Evolutionary conservation across 2,329 filamentous ascomycete species (phyloP), one percentile per base, ranked within the genome.

Genomic region (Aspergillus luchuensis): DNA sequence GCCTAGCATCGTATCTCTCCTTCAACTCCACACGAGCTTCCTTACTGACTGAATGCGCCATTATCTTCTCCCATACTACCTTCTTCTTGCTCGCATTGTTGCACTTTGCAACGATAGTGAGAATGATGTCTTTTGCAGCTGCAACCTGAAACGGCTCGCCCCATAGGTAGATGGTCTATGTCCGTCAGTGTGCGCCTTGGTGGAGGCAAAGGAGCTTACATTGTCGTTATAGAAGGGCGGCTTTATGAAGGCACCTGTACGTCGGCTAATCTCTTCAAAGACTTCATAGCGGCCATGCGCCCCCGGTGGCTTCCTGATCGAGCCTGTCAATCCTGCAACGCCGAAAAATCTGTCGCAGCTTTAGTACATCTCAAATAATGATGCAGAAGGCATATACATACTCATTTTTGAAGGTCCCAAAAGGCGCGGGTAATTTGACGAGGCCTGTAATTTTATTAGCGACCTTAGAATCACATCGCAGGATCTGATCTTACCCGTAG

Each of bases 241-340:
- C n/a, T 69, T 67, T 8, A 75, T 60, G 51, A 66, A 71, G 7
- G 70, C 67, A 6, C 70, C 69, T 15, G 72, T 71, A 47, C 66
- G 69, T 25, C 62, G 59, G 36, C 63, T 62, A 33, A 74, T 71
- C 7, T 68, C 63, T 8, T 71, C 66, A 28, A 75, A 71, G 5
- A 69, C 65, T 51, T 71, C 65, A 48, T 63, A 59, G 10, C 66
- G 58, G 13, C 63, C 61, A 43, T 63, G 58, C 11, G 49, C 38
- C n/a, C 2, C 25, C 7, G 39, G n/a, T 6, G 43, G 30, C 6
- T 51, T 63, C 30, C 56, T 57, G 8, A 45, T 51, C 1, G 53
- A 57, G 17, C 52, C 13, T 2, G 51, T 56, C 19, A 54, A 51
- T 28, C 63, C 68, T 36, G 68, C 68, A 38, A 53, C 58, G n/a